phyloP scores from a whole-genome alignment of 352 stramenopile genomes.

The Phytophthora lateralis region DNA sequence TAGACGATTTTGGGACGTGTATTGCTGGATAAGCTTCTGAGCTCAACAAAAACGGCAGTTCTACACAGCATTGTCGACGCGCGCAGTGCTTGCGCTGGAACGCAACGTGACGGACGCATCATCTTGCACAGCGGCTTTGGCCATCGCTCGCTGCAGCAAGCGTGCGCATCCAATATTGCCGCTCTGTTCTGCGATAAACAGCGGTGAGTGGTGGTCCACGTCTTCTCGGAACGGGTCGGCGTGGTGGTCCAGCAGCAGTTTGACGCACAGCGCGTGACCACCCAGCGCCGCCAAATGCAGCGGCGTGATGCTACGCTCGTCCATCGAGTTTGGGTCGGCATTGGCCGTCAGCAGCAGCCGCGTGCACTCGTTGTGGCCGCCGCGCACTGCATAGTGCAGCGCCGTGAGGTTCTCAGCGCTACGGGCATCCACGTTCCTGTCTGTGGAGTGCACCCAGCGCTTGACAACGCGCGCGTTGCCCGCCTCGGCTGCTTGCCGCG shows the following conservation, averaged over 20 bases:
- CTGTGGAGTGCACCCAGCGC: slow-evolving; percentile 79
- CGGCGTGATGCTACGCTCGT: slow-evolving; percentile 77
- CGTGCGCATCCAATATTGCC: slow-evolving; percentile 80
- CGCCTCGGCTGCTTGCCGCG: slow-evolving; percentile 64
- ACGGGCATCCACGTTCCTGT: slow-evolving; percentile 65
- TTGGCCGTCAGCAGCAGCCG: slow-evolving; percentile 61
- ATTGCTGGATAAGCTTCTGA: slow-evolving; percentile 26
- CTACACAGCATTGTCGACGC: slow-evolving; percentile 79
- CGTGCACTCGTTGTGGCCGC: slow-evolving; percentile 82
- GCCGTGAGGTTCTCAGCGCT: slow-evolving; percentile 83
- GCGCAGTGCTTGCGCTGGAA: slow-evolving; percentile 47
- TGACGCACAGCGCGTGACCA: slow-evolving; percentile 79
- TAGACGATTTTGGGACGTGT: slow-evolving; percentile 18
- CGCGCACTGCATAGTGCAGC: slow-evolving; percentile 74
- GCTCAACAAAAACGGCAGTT: slow-evolving; percentile 6
- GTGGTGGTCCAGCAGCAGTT: slow-evolving; percentile 80
- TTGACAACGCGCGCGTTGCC: slow-evolving; percentile 83
- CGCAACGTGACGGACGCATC: slow-evolving; percentile 67
- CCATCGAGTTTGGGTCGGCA: slow-evolving; percentile 71
- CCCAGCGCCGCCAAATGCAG: slow-evolving; percentile 75
- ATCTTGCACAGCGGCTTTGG: slow-evolving; percentile 64
- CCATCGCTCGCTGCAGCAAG: slow-evolving; percentile 79
- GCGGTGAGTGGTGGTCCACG: slow-evolving; percentile 71
- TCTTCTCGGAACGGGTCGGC: slow-evolving; percentile 84
- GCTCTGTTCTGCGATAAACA: slow-evolving; percentile 71